A percentile compares a stretch with the other conserved stretches of the same genome.
Evolutionary conservation across 179 eudicot species (phyloP).

Genomic region (Beta corolliflora): DNA sequence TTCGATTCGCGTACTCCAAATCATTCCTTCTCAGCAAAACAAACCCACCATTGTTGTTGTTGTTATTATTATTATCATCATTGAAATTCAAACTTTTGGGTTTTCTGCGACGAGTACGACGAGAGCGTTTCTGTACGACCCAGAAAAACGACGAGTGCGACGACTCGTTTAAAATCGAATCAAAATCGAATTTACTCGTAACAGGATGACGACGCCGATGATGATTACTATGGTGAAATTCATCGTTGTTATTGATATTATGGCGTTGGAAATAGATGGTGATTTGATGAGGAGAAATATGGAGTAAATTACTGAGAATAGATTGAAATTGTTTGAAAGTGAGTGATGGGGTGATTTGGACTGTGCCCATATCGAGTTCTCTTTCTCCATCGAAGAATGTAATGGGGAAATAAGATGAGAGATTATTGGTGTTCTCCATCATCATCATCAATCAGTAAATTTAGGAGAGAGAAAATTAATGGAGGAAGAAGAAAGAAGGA

Average conservation of each 20-base stretch:
- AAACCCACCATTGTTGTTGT: neutral
- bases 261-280: conserved; percentile 30
- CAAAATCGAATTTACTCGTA: conserved; percentile 40
- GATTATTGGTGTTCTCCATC: neutral
- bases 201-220: conserved; percentile 27
- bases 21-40: neutral
- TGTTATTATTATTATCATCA: neutral
- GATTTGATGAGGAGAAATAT: conserved; percentile 64
- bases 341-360: conserved; percentile 43
- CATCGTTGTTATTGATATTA: neutral
- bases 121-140: conserved; percentile 38
- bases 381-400: conserved; percentile 61
- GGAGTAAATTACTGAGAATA: conserved; percentile 44
- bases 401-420: conserved; percentile 34
- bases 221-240: neutral
- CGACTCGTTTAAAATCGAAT: neutral
- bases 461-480: neutral
- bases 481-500: neutral
- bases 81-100: conserved; percentile 24
- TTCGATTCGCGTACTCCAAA: neutral
- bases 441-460: neutral
- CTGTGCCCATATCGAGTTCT: conserved; percentile 45
- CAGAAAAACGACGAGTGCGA: conserved; percentile 25
- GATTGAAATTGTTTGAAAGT: conserved; percentile 53
- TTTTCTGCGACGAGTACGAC: conserved; percentile 28